Percentiles rank a stretch among this genome's conserved stretches.
These are phyloP conservation scores for Allium cepa DNA, from an alignment of 106 monocot genomes.

Conservation along the genomic window DNA sequence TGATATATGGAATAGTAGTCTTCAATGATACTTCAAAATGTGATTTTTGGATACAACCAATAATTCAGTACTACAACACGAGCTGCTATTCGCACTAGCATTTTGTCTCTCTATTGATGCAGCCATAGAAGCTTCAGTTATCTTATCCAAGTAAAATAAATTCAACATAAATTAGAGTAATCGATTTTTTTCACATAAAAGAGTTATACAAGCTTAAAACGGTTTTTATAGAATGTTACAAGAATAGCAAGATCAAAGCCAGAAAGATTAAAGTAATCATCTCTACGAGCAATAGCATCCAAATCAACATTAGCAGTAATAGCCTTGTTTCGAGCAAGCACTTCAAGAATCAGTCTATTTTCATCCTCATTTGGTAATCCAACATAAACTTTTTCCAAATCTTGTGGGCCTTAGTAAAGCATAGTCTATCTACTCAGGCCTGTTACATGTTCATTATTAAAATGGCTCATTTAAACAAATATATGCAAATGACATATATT, in stretches of 20 bases:
- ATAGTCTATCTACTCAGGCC: slow-evolving; percentile 58
- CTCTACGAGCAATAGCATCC: slow-evolving; percentile 24
- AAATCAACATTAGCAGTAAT: slow-evolving; percentile 48
- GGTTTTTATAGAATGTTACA: slow-evolving; percentile 12
- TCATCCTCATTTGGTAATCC: slow-evolving; percentile 52
- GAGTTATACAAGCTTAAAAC: no score
- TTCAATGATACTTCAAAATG: slow-evolving; percentile 58
- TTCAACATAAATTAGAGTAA: neutral
- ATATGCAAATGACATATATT: neutral
- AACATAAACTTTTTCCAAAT: slow-evolving; percentile 61
- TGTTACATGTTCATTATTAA: slow-evolving; percentile 11
- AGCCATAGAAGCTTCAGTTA: slow-evolving; percentile 64
- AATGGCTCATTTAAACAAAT: neutral
- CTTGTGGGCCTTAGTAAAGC: slow-evolving; percentile 63
- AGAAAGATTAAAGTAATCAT: slow-evolving; percentile 46
- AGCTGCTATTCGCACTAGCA: no score
- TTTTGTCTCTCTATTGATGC: slow-evolving; percentile 33
- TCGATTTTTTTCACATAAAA: neutral
- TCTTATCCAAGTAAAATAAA: slow-evolving; percentile 15
- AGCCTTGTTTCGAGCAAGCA: slow-evolving; percentile 47
- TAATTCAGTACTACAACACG: slow-evolving; percentile 1
- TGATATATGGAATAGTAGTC: slow-evolving; percentile 39
- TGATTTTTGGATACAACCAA: slow-evolving; percentile 22
- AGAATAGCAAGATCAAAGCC: slow-evolving; percentile 61
- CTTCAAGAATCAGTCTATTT: slow-evolving; percentile 45